phyloP scores from a whole-genome alignment of 2,329 filamentous ascomycete species.

The Xylariaceae sp. region DNA sequence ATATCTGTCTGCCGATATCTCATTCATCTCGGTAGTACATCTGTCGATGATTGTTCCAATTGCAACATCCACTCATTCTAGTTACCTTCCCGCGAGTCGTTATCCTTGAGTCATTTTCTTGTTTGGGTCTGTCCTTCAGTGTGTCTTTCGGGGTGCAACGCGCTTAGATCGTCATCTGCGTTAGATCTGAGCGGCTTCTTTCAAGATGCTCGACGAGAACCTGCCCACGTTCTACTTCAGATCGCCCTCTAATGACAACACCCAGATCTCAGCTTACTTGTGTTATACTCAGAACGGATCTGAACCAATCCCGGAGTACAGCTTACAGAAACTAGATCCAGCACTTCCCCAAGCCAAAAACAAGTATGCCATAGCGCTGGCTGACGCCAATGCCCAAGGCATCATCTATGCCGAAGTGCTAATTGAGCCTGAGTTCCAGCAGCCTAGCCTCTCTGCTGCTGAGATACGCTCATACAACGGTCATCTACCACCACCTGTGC shows the following conservation, averaged over 20 bases:
- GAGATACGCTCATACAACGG: slow-evolving; percentile 70
- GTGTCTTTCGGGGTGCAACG: neutral
- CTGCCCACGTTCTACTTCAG: slow-evolving; percentile 67
- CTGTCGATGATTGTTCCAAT: neutral
- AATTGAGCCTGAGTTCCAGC: slow-evolving; percentile 78
- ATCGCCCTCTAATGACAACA: slow-evolving; percentile 48
- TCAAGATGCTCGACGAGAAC: slow-evolving; percentile 82
- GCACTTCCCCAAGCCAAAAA: slow-evolving; percentile 64
- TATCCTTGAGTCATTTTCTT: neutral
- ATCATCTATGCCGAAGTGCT: slow-evolving; percentile 85
- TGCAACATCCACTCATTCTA: neutral
- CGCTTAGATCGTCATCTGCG: neutral
- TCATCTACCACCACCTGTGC: slow-evolving; percentile 58
- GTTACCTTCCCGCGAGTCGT: neutral
- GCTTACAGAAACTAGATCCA: slow-evolving; percentile 72
- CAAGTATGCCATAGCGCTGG: slow-evolving; percentile 80
- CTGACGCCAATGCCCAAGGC: slow-evolving; percentile 73
- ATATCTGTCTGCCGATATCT: neutral
- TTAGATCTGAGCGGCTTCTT: neutral
- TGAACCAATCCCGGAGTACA: slow-evolving; percentile 73
- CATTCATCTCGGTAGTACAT: neutral
- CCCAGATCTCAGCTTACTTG: slow-evolving; percentile 48
- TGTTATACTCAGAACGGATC: slow-evolving; percentile 68
- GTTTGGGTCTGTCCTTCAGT: neutral
- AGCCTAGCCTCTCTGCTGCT: slow-evolving; percentile 74